These are phyloP conservation scores for Guillardia theta DNA, from an alignment of 78 protist species.

Conservation along the genomic window DNA sequence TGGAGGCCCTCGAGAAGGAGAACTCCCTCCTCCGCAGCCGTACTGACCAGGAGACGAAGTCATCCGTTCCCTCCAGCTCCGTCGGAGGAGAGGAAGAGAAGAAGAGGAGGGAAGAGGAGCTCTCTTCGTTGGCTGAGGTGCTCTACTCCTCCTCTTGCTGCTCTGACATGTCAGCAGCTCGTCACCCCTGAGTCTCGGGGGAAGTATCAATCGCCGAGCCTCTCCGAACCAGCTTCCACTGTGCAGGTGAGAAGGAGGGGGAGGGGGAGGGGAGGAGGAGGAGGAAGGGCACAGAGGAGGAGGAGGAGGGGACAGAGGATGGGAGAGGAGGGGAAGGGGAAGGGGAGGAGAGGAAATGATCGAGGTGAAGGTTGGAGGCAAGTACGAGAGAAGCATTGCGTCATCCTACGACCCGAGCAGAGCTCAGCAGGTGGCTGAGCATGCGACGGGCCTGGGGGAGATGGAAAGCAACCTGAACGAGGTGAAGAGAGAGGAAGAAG, in stretches of 20 bases:
- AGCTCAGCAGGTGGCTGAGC: too few species aligned
- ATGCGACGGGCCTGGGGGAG: too few species aligned
- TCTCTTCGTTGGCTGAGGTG: too few species aligned
- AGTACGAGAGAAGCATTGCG: too few species aligned
- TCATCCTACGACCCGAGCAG: too few species aligned
- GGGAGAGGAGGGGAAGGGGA: not conserved
- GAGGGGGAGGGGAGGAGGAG: not conserved
- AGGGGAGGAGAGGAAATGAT: not conserved
- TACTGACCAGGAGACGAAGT: not conserved
- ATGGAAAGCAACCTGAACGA: too few species aligned
- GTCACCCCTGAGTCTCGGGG: too few species aligned
- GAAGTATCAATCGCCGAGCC: not conserved
- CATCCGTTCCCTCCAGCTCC: not conserved
- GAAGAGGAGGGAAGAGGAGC: not conserved
- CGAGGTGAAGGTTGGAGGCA: too few species aligned
- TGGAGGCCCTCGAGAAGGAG: slow-evolving; percentile 3
- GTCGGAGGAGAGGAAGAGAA: not conserved
- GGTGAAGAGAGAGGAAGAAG: too few species aligned
- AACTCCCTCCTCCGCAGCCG: not conserved
- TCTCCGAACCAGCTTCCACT: not conserved
- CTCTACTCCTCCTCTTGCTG: too few species aligned
- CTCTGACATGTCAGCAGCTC: too few species aligned
- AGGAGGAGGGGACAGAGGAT: not conserved
- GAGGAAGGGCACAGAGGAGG: not conserved
- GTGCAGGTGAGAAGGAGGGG: not conserved